phyloP scores from a whole-genome alignment of 148 eudicot species.

The Rhododendron henanense region DNA sequence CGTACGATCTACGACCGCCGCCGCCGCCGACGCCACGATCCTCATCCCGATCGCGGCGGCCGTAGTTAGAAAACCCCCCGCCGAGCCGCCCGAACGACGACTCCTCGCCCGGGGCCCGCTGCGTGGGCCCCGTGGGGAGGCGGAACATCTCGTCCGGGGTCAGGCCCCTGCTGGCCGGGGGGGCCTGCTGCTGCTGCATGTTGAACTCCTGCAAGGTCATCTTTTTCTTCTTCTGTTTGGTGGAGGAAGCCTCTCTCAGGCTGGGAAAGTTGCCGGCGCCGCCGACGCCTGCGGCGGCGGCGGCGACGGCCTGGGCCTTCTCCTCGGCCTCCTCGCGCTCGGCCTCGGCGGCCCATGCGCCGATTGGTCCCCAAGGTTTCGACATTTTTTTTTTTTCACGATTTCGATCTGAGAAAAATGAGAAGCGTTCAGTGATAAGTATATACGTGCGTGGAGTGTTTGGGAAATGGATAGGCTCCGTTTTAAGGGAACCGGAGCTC shows the following conservation, averaged over 20 bases:
- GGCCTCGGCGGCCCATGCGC: slow-evolving; percentile 86
- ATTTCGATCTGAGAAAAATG: background rate
- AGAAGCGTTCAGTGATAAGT: background rate
- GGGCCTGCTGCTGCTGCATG: slow-evolving; percentile 25
- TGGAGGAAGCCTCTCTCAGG: slow-evolving; percentile 5
- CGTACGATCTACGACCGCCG: slow-evolving; percentile 28
- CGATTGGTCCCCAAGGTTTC: slow-evolving; percentile 67
- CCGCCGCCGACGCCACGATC: slow-evolving; percentile 26
- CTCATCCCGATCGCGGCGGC: slow-evolving; percentile 14
- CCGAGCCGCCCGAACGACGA: slow-evolving; percentile 36
- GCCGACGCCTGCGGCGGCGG: slow-evolving; percentile 20
- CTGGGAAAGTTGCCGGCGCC: slow-evolving; percentile 14
- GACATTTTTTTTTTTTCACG: slow-evolving; percentile 24
- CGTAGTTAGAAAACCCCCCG: slow-evolving; percentile 59
- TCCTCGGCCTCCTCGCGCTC: slow-evolving; percentile 69
- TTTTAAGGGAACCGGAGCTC: slow-evolving; percentile 5
- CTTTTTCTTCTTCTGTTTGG: slow-evolving; percentile 12
- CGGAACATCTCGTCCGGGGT: slow-evolving; percentile 52
- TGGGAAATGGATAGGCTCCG: slow-evolving; percentile 7
- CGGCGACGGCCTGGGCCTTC: slow-evolving; percentile 25
- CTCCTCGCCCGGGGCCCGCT: slow-evolving; percentile 46
- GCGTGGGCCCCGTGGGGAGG: slow-evolving; percentile 76
- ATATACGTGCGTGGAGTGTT: background rate
- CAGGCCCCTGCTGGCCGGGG: slow-evolving; percentile 16
- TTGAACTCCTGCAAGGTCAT: slow-evolving; percentile 7